A percentile compares a stretch with the other conserved stretches of the same genome.
These are phyloP conservation scores for Begonia loranthoides DNA, from an alignment of 306 rosid genomes.

Conservation along the genomic window DNA sequence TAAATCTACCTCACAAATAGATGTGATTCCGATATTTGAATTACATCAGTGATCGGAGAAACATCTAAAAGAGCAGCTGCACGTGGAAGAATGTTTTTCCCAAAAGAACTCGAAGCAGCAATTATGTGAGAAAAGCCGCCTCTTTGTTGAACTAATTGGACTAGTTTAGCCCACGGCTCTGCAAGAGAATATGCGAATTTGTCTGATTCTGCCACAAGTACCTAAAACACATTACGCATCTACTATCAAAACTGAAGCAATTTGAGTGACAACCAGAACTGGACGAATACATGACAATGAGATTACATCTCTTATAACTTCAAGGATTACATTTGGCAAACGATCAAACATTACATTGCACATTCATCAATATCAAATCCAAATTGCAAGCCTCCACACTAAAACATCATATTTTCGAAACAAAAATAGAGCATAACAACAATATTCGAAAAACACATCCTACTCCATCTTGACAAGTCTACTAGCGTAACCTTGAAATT, in stretches of 20 bases:
- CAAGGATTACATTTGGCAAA: no score
- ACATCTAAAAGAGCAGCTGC: constrained; percentile 80
- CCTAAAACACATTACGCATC: constrained; percentile 34
- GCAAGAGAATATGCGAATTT: constrained; percentile 49
- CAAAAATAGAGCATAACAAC: no score
- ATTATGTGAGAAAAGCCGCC: constrained; percentile 68
- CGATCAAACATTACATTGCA: no score
- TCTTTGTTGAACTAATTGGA: constrained; percentile 59
- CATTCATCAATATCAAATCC: no score
- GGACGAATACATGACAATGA: no score
- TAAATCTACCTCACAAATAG: constrained; percentile 50
- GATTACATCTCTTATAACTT: no score
- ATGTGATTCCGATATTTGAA: constrained; percentile 43
- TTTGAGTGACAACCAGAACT: background rate
- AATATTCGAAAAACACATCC: no score
- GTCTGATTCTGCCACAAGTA: constrained; percentile 77
- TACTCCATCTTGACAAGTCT: no score
- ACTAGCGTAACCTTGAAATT: no score
- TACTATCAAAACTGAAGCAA: constrained; percentile 12
- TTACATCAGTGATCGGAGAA: constrained; percentile 75
- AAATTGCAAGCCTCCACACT: no score
- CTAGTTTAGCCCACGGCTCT: constrained; percentile 80
- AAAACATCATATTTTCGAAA: no score
- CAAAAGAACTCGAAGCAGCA: constrained; percentile 69
- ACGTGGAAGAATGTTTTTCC: constrained; percentile 71